Base-by-base conservation (phyloP, 2,329 filamentous ascomycete species). In the Fusarium tuaranense region DNA sequence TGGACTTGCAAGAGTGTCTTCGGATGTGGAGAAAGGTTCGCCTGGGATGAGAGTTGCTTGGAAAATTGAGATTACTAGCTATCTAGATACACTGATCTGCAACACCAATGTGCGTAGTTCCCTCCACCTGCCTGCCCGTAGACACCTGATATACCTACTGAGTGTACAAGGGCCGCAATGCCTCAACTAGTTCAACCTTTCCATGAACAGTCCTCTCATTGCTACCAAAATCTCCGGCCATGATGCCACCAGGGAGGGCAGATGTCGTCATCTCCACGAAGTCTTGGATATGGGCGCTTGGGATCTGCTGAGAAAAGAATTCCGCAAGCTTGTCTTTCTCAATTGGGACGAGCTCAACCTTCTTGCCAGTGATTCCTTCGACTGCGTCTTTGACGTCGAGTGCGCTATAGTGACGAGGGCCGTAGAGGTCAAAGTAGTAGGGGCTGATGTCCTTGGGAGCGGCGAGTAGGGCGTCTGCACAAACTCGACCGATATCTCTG, bases 1-100 rank as follows among this genome's bases (percentile, higher is more conserved):
- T 86, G 80, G 88, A 90, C 61, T 75, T 90, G 78, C 88, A 89
- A 77, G 88, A 90, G 73, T 89, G 88, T 65, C 73, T 90, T 72
- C 77, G 84, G 16, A 84, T 89, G 78, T 90, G 88, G 88, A 86
- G 82, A 71, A 86, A 84, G 63, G 87, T 90, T 12, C 81, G 88
- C 55, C 78, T 90, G 14, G 88, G 88, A 7, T 88, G 12, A 32
- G 1, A 1, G 20, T 25, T 22, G 14, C 1, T 1, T 16, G 14
- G 5, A 16, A 9, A 14, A 38, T 16, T 20, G 20, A 58, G 46
- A 38, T 13, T 5, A 14, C 30, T 55, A 3, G 5, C 16, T 5
- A 7, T 36, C 7, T 10, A 36, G 32, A 18, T 14, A 57, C 4
- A 57, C 13, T 18, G 4, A 36, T 36, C 13, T 16, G 18, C 3